Base-by-base conservation (phyloP, 352 stramenopile genomes). In the Phytophthora tentaculata region DNA sequence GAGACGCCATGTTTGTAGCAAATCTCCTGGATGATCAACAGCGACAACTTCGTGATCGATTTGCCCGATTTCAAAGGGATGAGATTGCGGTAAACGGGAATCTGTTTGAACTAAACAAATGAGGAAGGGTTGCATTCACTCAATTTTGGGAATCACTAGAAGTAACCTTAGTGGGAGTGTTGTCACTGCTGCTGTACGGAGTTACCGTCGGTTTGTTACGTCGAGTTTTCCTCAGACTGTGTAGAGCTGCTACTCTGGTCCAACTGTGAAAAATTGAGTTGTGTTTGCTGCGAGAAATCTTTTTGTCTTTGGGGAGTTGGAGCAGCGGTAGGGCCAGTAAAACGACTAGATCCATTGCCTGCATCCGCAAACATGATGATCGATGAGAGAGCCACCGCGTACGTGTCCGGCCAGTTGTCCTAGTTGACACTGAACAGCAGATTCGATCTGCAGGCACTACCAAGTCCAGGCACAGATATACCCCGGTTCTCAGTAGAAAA, bases 401-500 rank as follows among this genome's bases (percentile, higher is more conserved):
- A 56, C 6, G 71, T 73, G 19, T 65, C 50, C 0, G 67, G 59
- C 59, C 49, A 66, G 29, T 62, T 67, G 14, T 67, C 51, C 67
- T 67, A 76, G 52, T 79, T 71, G 12, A 79, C 71, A n/a, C 23
- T 61, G 45, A 76, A 76, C 32, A 79, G 71, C 3, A 79, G 51
- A 19, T 73, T 72, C 20, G 63, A 74, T 14, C 60, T 64, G 22
- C 71, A 79, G 2, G 63, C 20, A 52, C 71, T 79, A 28, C 71
- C 71, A 14, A 79, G 59, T 6, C 71, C 56, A 14, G 67, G 57
- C 60, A 19, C 56, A 61, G 13, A 79, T 64, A n/a, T 76, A 79
- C 0, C 54, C 71, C 10, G 71, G 71, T 54, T 79, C 71, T 67
- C 71, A 79, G 63, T 79, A 79, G 58, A 73, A 79, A 47, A 79